Evolutionary conservation across 2,329 filamentous ascomycete genomes (phyloP).

Genomic region (Stromatinia cepivora): DNA sequence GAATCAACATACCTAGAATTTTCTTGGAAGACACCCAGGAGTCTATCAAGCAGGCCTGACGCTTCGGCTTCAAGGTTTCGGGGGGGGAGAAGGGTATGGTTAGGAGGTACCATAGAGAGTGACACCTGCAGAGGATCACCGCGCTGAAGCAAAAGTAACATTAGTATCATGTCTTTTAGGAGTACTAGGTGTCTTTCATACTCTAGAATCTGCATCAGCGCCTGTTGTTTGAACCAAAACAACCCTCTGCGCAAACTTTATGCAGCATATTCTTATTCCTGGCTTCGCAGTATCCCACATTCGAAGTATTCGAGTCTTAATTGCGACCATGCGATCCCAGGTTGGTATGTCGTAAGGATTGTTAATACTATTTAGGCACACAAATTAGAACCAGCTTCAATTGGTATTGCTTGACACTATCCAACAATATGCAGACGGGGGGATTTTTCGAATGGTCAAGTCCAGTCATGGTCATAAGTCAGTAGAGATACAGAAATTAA

Average conservation of each 20-base stretch:
- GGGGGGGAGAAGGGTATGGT: slow-evolving; percentile 77
- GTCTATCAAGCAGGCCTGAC: slow-evolving; percentile 83
- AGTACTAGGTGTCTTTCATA: slow-evolving; percentile 49
- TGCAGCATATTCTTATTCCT: slow-evolving; percentile 85
- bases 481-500: slow-evolving; percentile 43
- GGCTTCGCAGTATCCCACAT: slow-evolving; percentile 81
- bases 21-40: slow-evolving; percentile 83
- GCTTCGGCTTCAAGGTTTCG: slow-evolving; percentile 89
- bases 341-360: slow-evolving; percentile 77
- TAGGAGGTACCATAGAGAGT: slow-evolving; percentile 77
- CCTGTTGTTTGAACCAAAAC: slow-evolving; percentile 91
- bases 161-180: slow-evolving; percentile 23
- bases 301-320: slow-evolving; percentile 85
- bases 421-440: background rate
- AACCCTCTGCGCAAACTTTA: slow-evolving; percentile 95
- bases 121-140: slow-evolving; percentile 81
- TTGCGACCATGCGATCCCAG: slow-evolving; percentile 85
- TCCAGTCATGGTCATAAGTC: slow-evolving; percentile 19
- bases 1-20: slow-evolving; percentile 67
- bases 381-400: slow-evolving; percentile 34
- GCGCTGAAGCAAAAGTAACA: slow-evolving; percentile 48
- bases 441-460: slow-evolving; percentile 3
- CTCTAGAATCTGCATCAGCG: slow-evolving; percentile 75
- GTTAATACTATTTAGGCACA: slow-evolving; percentile 64
- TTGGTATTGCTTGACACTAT: slow-evolving; percentile 1